These are phyloP conservation scores for Schizosaccharomyces versatilis DNA, from an alignment of 1,139 yeast species.

Conservation along the genomic window DNA sequence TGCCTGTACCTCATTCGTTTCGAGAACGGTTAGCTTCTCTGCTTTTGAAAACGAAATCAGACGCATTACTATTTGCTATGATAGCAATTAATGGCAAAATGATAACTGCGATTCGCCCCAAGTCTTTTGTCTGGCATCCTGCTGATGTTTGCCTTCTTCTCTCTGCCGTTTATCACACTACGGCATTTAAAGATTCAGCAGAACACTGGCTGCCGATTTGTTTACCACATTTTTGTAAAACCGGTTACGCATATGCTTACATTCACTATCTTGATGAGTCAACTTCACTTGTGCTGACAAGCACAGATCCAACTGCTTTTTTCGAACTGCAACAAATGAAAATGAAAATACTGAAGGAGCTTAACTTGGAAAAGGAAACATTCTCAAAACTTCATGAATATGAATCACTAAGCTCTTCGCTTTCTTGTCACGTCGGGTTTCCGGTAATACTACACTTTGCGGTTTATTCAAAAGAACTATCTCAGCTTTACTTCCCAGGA, in stretches of 20 bases:
- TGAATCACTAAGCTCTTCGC: background rate
- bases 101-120: slow-evolving; percentile 40
- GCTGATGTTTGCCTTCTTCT: slow-evolving; percentile 43
- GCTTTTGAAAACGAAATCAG: background rate
- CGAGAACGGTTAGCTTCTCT: background rate
- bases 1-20: background rate
- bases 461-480: background rate
- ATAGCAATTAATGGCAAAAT: slow-evolving; percentile 30
- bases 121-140: slow-evolving; percentile 43
- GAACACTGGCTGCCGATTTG: slow-evolving; percentile 91
- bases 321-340: background rate
- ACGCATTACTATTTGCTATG: slow-evolving; percentile 34
- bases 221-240: slow-evolving; percentile 68
- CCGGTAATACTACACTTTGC: background rate
- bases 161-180: slow-evolving; percentile 36
- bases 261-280: slow-evolving; percentile 31
- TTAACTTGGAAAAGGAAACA: background rate
- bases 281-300: background rate
- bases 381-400: background rate
- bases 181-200: slow-evolving; percentile 25
- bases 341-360: background rate
- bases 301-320: background rate
- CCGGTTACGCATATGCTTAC: slow-evolving; percentile 69
- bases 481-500: background rate
- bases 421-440: background rate